Conservation (phyloP, 129 eudicot species). For the Chrysanthemum seticuspe region DNA sequence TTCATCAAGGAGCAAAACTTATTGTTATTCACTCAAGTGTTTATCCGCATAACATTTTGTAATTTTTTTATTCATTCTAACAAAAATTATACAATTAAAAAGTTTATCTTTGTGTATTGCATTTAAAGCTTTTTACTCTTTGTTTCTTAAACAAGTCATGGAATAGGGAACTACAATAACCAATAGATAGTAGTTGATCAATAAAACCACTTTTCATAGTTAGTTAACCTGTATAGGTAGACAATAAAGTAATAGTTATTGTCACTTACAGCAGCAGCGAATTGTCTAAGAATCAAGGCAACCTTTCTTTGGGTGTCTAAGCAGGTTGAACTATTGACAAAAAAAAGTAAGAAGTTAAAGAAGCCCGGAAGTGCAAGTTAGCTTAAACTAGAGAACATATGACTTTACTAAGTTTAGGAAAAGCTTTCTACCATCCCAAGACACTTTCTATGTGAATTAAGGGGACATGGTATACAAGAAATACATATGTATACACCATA, state of each 20-base stretch:
- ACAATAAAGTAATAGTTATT: slow-evolving; percentile 1
- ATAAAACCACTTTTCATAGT: not conserved
- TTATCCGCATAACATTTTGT: no score
- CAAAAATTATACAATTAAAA: no score
- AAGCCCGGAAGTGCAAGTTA: not conserved
- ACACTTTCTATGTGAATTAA: not conserved
- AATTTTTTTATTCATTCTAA: no score
- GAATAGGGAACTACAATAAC: slow-evolving; percentile 70
- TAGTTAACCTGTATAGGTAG: not conserved
- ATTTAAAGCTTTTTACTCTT: slow-evolving; percentile 36
- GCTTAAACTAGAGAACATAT: not conserved
- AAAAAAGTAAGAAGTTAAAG: not conserved
- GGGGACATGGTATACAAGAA: not conserved
- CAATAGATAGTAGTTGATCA: slow-evolving; percentile 2
- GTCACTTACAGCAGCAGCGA: slow-evolving; percentile 37
- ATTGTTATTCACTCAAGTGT: no score
- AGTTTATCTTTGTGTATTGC: no score
- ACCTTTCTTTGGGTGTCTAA: slow-evolving; percentile 96
- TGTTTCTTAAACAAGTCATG: slow-evolving; percentile 36
- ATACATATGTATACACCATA: not conserved
- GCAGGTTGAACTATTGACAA: slow-evolving; percentile 66
- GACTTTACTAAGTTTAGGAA: not conserved
- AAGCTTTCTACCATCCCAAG: slow-evolving; percentile 7
- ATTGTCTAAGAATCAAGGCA: slow-evolving; percentile 95
- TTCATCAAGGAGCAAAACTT: no score